Evolutionary conservation across 495 filamentous ascomycete species (phyloP), one percentile per base, ranked within the genome.

Genomic region (Xylaria castorea): DNA sequence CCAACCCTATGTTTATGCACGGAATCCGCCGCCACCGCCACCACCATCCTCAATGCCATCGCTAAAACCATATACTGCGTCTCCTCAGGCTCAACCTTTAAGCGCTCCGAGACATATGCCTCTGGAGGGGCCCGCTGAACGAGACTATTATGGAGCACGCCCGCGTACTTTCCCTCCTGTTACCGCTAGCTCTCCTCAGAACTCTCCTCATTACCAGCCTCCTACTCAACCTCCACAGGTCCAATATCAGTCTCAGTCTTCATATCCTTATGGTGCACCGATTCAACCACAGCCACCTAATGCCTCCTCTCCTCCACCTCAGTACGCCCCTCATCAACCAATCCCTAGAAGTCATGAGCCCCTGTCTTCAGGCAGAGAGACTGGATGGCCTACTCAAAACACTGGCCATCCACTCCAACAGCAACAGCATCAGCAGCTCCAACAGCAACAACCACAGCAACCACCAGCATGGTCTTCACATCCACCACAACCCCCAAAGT

Each of bases 41-140:
- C 60, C 75, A 8, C 80, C 76, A 46, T 81, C 82, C 1, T 79
- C 77, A 12, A 87, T 87, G 64, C 84, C 85, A n/a, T 77, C 84
- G 14, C 73, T 87, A 50, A 87, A 87, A 75, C 85, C 84, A 25
- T 82, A 82, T 57, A 78, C 79, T 32, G 81, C 81, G 48, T 86
- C 85, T 3, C 84, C 85, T 32, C 82, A 84, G 66, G 66, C 81
- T 1, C 75, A 79, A 42, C 75, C 84, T 58, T 64, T 83, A 48
- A 81, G 75, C 36, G 79, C 78, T 16, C 80, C 82, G 22, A 80
- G 82, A 25, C 76, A 82, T 27, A 74, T 82, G 62, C 66, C 77
- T 42, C 68, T 82, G 48, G 84, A 84, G 18, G 62, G 79, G 12
- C 71, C 73, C 22, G 55, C 76, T 0, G 80, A 83, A 44, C 77